Percentiles rank a stretch among this genome's conserved stretches.
Evolutionary conservation across 768 basidiomycete species (phyloP).

Genomic region (Xerocomellus intermedius): DNA sequence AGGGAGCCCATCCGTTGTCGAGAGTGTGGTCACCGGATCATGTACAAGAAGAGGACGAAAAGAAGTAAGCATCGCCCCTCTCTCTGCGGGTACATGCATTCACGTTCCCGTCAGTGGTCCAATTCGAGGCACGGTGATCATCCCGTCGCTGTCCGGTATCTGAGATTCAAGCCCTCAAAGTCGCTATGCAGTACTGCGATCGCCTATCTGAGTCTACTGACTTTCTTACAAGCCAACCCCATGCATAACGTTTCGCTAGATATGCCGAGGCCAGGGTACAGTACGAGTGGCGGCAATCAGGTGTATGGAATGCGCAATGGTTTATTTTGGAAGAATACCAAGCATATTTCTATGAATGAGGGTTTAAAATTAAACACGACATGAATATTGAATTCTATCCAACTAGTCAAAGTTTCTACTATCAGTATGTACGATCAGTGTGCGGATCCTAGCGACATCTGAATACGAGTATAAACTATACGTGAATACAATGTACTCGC

Average conservation of each 20-base stretch:
- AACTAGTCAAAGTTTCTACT: neutral
- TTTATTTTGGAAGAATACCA: neutral
- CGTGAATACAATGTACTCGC: conserved; percentile 14
- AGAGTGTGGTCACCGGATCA: conserved; percentile 96
- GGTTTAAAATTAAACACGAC: neutral
- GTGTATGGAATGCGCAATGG: neutral
- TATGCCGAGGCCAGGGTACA: neutral
- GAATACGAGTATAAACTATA: conserved; percentile 22
- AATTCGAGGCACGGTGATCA: conserved; percentile 33
- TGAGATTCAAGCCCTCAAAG: neutral
- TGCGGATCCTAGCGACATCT: neutral
- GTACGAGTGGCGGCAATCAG: neutral
- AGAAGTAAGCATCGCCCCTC: conserved; percentile 61
- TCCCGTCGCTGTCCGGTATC: neutral
- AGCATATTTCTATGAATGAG: neutral
- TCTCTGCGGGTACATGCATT: neutral
- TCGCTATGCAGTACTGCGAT: neutral
- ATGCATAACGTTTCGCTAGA: neutral
- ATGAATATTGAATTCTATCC: neutral
- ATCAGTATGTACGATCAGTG: neutral
- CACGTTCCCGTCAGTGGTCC: conserved; percentile 28
- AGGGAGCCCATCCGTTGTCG: conserved; percentile 93
- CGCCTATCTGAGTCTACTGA: neutral
- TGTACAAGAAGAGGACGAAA: conserved; percentile 97
- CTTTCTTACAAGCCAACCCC: neutral